Conservation (phyloP, 2,329 filamentous ascomycete genomes). For the Neospermospora avenae region DNA sequence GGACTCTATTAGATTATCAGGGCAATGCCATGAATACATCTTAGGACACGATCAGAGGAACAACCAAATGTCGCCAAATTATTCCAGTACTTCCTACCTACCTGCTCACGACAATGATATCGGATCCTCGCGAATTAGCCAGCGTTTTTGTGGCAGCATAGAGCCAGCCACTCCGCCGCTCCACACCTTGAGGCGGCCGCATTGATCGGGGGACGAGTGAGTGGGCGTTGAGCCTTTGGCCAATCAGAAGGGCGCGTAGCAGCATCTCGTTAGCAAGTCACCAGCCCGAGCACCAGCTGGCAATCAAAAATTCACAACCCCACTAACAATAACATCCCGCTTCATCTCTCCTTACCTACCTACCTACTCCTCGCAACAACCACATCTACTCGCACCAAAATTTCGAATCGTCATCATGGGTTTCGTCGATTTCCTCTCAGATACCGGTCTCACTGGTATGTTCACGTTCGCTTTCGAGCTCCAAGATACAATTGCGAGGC, state of each 20-base stretch:
- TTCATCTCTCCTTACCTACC: not conserved
- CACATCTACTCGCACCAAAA: not conserved
- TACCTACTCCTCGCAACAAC: not conserved
- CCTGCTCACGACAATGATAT: too few species aligned
- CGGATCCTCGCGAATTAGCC: too few species aligned
- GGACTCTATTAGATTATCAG: too few species aligned
- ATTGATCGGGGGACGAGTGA: too few species aligned
- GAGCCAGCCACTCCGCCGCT: too few species aligned
- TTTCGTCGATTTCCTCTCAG: constrained; percentile 65
- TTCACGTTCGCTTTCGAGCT: constrained; percentile 38
- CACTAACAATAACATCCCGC: constrained; percentile 13
- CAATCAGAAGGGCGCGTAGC: not conserved
- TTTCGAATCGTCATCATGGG: constrained; percentile 49
- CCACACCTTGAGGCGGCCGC: too few species aligned
- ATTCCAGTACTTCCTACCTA: too few species aligned
- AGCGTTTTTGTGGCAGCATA: too few species aligned
- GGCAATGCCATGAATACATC: too few species aligned
- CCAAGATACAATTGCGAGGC: constrained; percentile 1
- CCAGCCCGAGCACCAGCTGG: not conserved
- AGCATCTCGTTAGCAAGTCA: not conserved
- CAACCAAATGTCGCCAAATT: too few species aligned
- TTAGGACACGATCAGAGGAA: too few species aligned
- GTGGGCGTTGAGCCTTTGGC: too few species aligned
- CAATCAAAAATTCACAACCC: constrained; percentile 8
- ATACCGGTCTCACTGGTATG: constrained; percentile 59